A percentile compares a stretch with the other conserved stretches of the same genome.
Evolutionary conservation across 345 rosid species (phyloP).

Genomic region (Moringa oleifera): DNA sequence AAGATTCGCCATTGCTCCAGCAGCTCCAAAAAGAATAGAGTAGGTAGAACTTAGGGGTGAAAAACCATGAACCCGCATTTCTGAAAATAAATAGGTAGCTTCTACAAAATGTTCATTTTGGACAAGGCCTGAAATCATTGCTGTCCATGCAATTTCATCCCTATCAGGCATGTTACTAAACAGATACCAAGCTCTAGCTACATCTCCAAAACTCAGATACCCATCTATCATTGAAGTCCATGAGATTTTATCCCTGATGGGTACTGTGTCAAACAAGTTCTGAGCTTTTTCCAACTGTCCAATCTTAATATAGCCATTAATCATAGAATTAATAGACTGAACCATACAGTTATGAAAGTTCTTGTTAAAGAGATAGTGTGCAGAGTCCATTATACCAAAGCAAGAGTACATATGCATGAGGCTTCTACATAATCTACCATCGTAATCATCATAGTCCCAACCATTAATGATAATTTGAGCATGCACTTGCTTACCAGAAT

Average conservation of each 20-base stretch:
- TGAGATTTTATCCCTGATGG: slow-evolving; percentile 36
- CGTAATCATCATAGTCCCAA: slow-evolving; percentile 40
- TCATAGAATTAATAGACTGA: slow-evolving; percentile 40
- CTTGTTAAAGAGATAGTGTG: slow-evolving; percentile 33
- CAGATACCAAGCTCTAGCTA: slow-evolving; percentile 27
- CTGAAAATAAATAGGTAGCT: slow-evolving; percentile 30
- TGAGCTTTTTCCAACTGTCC: slow-evolving; percentile 45
- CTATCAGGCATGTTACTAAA: slow-evolving; percentile 38
- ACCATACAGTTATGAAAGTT: slow-evolving; percentile 18
- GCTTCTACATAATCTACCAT: slow-evolving; percentile 60
- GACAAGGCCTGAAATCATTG: slow-evolving; percentile 48
- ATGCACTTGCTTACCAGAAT: slow-evolving; percentile 60
- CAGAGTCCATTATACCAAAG: slow-evolving; percentile 48
- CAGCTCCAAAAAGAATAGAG: slow-evolving; percentile 49
- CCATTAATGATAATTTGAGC: slow-evolving; percentile 41
- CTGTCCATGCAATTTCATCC: slow-evolving; percentile 56
- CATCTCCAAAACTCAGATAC: slow-evolving; percentile 31
- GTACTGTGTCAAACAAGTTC: slow-evolving; percentile 33
- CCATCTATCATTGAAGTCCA: slow-evolving; percentile 58
- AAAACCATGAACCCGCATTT: slow-evolving; percentile 35
- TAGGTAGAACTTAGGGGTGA: slow-evolving; percentile 32
- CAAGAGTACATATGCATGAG: slow-evolving; percentile 67
- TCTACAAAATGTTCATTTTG: slow-evolving; percentile 43
- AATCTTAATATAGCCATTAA: slow-evolving; percentile 38
- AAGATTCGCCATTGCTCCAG: slow-evolving; percentile 65